Base-by-base conservation (phyloP, 148 eudicot species). In the Vaccinium macrocarpon region DNA sequence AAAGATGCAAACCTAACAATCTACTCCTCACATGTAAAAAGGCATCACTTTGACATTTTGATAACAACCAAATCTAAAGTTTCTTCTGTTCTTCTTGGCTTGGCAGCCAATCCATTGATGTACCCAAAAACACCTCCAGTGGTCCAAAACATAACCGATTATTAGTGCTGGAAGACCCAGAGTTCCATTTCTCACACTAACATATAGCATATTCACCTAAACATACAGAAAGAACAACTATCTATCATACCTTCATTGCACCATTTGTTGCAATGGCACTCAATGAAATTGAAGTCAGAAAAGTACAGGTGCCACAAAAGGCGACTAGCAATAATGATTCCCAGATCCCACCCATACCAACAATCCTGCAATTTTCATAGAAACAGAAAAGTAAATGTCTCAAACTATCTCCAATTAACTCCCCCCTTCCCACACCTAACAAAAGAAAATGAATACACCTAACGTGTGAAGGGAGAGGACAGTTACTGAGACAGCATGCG, bases 201-300 rank as follows among this genome's bases (percentile, higher is more conserved):
- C 38, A 74, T 18, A 53, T 23, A 21, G 57, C 21, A 81, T 81
- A 6, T 42, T 53, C 51, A 14, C 25, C 57, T 27, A 23, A 84
- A 74, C 15, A 25, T 16, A 75, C 23, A 53, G 4, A 13, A 32
- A 74, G 46, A 56, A 64, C 38, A 27, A 74, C 35, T 74, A 8
- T 38, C 23, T 57, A 8, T 51, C 53, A 14, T 90, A 97, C 99
- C 98, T 97, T 97, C 99, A 97, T 97, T 84, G 99, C 99, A 81
- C 99, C 99, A 93, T 97, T 97, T 71, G 99, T 95, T 80, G 99
- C 98, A 72, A 97, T 97, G 79, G 99, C 99, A 90, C 99, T 97
- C 89, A 97, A 85, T 55, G 99, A 97, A 81, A 97, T 86, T 75
- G 98, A 84, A 35, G 99, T 97, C 93, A 97, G 89, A 92, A 97